These are phyloP conservation scores for Setaria viridis DNA, from an alignment of 202 grass and related monocot species.

Conservation along the genomic window DNA sequence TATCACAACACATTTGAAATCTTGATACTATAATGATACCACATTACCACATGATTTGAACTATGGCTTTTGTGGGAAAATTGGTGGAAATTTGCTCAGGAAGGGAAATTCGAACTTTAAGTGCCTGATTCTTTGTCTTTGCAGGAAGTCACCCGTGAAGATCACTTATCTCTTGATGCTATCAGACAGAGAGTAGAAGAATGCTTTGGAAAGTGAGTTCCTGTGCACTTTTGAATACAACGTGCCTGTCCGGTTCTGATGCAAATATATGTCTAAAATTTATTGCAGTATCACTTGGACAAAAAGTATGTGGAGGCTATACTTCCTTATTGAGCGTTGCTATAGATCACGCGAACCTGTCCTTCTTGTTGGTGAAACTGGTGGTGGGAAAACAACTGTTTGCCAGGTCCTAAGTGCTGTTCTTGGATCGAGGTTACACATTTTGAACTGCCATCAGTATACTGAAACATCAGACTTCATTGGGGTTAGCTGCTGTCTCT, in stretches of 20 bases:
- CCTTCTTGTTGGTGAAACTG: conserved; percentile 96
- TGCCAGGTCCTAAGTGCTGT: conserved; percentile 90
- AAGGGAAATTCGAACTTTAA: background rate
- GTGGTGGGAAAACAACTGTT: conserved; percentile 94
- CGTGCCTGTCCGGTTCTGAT: conserved; percentile 27
- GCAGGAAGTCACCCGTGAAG: conserved; percentile 61
- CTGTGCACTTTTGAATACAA: conserved; percentile 19
- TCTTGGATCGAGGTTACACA: conserved; percentile 74
- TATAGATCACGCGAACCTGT: conserved; percentile 89
- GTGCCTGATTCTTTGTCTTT: conserved; percentile 38
- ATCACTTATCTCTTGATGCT: conserved; percentile 54
- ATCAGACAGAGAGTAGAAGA: conserved; percentile 56
- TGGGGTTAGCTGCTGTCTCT: conserved; percentile 67
- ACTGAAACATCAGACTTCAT: conserved; percentile 98
- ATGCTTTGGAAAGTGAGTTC: conserved; percentile 79
- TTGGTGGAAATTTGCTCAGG: background rate
- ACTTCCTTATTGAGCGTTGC: conserved; percentile 92
- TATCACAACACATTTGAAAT: conserved; percentile 1
- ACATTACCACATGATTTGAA: background rate
- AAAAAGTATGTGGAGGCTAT: conserved; percentile 90
- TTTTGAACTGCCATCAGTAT: conserved; percentile 99
- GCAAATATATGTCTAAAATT: conserved; percentile 30
- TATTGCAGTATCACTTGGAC: conserved; percentile 94
- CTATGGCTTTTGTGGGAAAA: background rate
- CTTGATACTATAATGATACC: conserved; percentile 7